A percentile compares a stretch with the other conserved stretches of the same genome.
These are phyloP conservation scores for Kluyveromyces siamensis DNA, from an alignment of 805 yeast species.

Conservation along the genomic window DNA sequence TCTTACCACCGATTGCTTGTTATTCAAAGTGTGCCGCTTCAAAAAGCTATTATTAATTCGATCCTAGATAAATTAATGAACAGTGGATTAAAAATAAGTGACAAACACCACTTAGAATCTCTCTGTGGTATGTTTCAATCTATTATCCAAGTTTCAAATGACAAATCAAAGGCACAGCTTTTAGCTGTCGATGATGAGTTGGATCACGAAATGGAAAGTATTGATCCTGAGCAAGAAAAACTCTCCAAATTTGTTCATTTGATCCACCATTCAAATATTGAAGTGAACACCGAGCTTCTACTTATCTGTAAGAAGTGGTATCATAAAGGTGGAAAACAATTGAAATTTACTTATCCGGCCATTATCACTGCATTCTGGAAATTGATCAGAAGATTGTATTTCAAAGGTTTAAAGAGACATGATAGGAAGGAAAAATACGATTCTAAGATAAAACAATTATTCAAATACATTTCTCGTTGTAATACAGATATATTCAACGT, in stretches of 20 bases:
- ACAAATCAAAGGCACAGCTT: conserved; percentile 42
- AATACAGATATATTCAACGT: conserved; percentile 52
- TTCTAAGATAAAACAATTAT: conserved; percentile 38
- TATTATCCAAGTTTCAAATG: conserved; percentile 49
- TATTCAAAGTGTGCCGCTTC: conserved; percentile 27
- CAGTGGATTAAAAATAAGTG: conserved; percentile 28
- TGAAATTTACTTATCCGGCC: conserved; percentile 67
- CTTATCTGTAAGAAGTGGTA: conserved; percentile 20
- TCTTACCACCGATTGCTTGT: conserved; percentile 16
- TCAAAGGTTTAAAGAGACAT: conserved; percentile 16
- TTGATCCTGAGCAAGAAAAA: conserved; percentile 40
- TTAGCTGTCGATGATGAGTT: conserved; percentile 22
- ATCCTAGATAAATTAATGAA: conserved; percentile 51
- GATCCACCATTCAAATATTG: conserved; percentile 25
- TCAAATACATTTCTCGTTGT: conserved; percentile 64
- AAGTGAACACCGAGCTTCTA: conserved; percentile 31
- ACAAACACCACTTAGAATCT: conserved; percentile 17
- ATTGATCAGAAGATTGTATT: conserved; percentile 43
- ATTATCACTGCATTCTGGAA: conserved; percentile 53
- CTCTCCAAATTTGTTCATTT: conserved; percentile 65
- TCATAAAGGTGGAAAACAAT: conserved; percentile 39
- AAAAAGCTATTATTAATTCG: conserved; percentile 48
- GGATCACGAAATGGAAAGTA: conserved; percentile 20
- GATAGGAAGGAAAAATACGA: conserved; percentile 15
- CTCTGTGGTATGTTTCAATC: conserved; percentile 17